phyloP scores from a whole-genome alignment of 148 eudicot genomes.

The Polygonum aviculare region DNA sequence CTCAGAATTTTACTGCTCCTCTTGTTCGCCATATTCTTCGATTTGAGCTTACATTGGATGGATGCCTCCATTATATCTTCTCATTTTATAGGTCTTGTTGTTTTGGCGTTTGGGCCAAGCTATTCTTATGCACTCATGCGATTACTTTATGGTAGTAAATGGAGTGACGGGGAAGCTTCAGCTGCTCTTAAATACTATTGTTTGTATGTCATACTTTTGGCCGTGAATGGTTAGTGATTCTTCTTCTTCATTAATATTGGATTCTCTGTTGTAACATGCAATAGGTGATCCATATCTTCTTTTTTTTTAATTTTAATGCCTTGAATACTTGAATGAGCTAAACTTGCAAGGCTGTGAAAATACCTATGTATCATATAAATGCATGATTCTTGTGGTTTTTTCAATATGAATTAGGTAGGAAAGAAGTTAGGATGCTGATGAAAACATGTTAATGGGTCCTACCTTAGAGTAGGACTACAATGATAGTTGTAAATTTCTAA shows the following conservation, averaged over 20 bases:
- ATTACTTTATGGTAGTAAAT: conserved; percentile 79
- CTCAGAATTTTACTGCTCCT: neutral
- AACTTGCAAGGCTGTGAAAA: neutral
- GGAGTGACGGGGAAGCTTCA: conserved; percentile 99
- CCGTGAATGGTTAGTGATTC: conserved; percentile 68
- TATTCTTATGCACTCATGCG: conserved; percentile 88
- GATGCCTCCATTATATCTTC: neutral
- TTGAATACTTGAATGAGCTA: neutral
- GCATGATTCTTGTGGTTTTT: neutral
- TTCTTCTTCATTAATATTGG: neutral
- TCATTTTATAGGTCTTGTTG: conserved; percentile 49
- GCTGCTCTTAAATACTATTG: conserved; percentile 78
- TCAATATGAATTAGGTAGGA: neutral
- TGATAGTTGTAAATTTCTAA: neutral
- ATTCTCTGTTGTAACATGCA: neutral
- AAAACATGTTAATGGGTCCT: neutral
- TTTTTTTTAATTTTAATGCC: neutral
- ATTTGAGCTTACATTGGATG: too few relatives aligned
- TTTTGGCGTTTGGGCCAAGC: conserved; percentile 94
- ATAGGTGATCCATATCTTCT: neutral
- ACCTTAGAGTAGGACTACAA: neutral
- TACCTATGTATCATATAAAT: neutral
- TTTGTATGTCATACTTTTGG: conserved; percentile 67
- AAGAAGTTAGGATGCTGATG: neutral
- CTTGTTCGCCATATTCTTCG: neutral